phyloP scores from a whole-genome alignment of 108 stramenopile species.

The Pseudonitzschia pungens region DNA sequence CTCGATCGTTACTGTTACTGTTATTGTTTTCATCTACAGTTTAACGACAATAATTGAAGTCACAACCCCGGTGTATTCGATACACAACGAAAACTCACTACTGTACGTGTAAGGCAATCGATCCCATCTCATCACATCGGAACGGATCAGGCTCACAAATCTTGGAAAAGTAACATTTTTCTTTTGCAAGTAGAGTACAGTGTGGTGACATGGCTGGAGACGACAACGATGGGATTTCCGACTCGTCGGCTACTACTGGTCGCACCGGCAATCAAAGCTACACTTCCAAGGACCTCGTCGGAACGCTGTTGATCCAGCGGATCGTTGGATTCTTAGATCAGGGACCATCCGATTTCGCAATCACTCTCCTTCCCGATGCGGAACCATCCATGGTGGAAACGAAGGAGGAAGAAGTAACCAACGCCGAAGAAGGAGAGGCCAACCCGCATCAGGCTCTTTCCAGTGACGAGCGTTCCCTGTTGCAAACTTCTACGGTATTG shows the following conservation, averaged over 20 bases:
- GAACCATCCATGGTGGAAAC: background rate
- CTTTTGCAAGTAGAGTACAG: too few species aligned
- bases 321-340: conserved; percentile 8
- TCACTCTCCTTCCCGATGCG: conserved; percentile 21
- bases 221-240: too few species aligned
- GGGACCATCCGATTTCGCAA: conserved; percentile 30
- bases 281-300: background rate
- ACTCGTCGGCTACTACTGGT: background rate
- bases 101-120: too few species aligned
- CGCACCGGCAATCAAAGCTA: background rate
- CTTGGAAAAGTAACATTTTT: too few species aligned
- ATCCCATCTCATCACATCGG: too few species aligned
- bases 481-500: conserved; percentile 29
- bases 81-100: too few species aligned
- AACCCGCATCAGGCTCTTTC: background rate
- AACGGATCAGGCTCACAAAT: too few species aligned
- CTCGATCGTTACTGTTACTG: too few species aligned
- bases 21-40: too few species aligned
- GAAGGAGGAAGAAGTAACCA: background rate
- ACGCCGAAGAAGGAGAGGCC: background rate
- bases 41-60: too few species aligned
- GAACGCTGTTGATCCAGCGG: background rate
- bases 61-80: too few species aligned
- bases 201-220: too few species aligned
- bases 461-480: background rate